These are phyloP conservation scores for Dittrichia graveolens DNA, from an alignment of 129 eudicot species.

Conservation along the genomic window DNA sequence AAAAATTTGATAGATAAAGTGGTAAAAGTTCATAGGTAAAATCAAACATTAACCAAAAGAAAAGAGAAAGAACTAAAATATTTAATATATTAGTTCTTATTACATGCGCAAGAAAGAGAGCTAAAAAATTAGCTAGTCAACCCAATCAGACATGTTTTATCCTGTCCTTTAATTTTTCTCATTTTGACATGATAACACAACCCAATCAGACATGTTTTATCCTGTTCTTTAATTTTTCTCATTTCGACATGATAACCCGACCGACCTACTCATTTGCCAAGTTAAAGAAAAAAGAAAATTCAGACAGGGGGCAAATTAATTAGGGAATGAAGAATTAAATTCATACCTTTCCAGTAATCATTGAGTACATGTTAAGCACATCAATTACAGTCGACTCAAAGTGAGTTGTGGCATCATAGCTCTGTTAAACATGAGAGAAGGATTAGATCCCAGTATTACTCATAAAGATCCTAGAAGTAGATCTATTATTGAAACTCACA, in stretches of 20 bases:
- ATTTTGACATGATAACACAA: neutral
- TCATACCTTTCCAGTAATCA: slow-evolving; percentile 96
- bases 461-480: neutral
- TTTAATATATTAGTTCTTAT: no score
- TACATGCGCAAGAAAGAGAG: neutral
- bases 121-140: neutral
- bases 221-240: neutral
- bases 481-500: slow-evolving; percentile 37
- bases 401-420: slow-evolving; percentile 98
- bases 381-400: slow-evolving; percentile 94
- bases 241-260: neutral
- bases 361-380: slow-evolving; percentile 91
- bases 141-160: neutral
- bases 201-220: neutral
- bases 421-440: slow-evolving; percentile 48
- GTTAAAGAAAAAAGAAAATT: neutral
- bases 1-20: no score
- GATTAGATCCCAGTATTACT: slow-evolving; percentile 9
- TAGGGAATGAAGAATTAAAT: neutral
- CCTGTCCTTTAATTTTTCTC: neutral
- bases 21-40: no score
- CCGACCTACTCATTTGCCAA: neutral
- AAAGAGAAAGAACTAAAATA: no score
- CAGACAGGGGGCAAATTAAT: neutral
- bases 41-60: no score